Conservation (phyloP, 2,329 filamentous ascomycete genomes). For the Ceratocystis albifundus region DNA sequence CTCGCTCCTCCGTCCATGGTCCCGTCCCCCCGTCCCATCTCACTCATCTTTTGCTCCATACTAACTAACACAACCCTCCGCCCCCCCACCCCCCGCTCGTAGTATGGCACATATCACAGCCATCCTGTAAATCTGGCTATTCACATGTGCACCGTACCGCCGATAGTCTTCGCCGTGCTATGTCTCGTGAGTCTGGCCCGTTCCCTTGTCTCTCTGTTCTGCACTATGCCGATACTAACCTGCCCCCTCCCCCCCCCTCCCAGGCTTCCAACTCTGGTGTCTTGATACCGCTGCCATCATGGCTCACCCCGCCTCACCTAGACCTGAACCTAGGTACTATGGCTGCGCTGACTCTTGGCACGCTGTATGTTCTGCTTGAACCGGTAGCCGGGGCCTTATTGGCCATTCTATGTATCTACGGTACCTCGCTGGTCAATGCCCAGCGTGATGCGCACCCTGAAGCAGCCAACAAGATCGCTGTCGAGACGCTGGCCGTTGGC, state of each 20-base stretch:
- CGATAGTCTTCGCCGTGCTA: constrained; percentile 60
- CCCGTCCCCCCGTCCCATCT: not conserved
- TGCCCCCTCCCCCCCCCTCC: constrained; percentile 17
- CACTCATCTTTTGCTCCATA: not conserved
- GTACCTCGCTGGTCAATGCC: constrained; percentile 65
- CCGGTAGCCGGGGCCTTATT: constrained; percentile 77
- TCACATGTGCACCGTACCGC: constrained; percentile 67
- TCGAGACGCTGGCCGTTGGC: constrained; percentile 56
- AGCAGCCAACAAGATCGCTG: constrained; percentile 44
- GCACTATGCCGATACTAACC: not conserved
- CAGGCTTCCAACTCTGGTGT: constrained; percentile 52
- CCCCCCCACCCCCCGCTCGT: not conserved
- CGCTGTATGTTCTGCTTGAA: constrained; percentile 82
- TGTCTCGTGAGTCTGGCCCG: constrained; percentile 45
- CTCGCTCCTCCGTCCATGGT: not conserved
- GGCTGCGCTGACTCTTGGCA: constrained; percentile 55
- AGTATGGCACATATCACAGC: constrained; percentile 81
- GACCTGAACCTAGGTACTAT: constrained; percentile 56
- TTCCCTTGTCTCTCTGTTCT: not conserved
- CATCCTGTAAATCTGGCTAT: constrained; percentile 66
- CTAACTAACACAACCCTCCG: no score
- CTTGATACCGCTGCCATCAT: constrained; percentile 53
- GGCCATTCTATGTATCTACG: constrained; percentile 62
- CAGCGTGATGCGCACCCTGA: constrained; percentile 48
- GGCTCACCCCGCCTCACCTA: constrained; percentile 56